Evolutionary conservation across 2,329 filamentous ascomycete species (phyloP).

Genomic region (Blumeriella jaapii): DNA sequence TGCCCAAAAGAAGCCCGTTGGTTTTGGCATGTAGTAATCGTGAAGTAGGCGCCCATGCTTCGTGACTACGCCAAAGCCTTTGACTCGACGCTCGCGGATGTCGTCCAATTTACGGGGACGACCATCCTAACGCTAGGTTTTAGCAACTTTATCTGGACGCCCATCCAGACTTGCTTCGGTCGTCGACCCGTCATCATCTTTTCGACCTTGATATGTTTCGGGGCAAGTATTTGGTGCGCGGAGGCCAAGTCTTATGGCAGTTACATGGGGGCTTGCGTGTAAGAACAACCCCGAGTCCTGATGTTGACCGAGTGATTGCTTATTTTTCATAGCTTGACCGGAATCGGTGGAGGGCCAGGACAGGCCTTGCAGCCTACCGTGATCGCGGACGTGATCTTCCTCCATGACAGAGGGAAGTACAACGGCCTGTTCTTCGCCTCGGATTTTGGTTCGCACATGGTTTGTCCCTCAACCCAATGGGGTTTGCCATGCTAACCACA

Average conservation of each 20-base stretch:
- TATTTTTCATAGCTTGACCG: constrained; percentile 35
- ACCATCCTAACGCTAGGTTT: constrained; percentile 37
- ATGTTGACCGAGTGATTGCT: neutral
- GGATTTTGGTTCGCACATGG: constrained; percentile 52
- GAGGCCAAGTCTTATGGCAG: constrained; percentile 43
- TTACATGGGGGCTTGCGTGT: constrained; percentile 51
- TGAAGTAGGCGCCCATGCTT: constrained; percentile 39
- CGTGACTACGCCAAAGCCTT: constrained; percentile 44
- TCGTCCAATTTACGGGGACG: constrained; percentile 38
- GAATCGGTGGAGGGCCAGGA: constrained; percentile 48
- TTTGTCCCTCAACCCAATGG: constrained; percentile 17
- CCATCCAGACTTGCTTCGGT: constrained; percentile 35
- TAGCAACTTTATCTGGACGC: constrained; percentile 42
- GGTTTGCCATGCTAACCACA: too few species aligned
- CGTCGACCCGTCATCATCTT: constrained; percentile 37
- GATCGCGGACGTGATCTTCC: constrained; percentile 53
- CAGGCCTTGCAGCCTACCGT: constrained; percentile 52
- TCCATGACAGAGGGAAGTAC: constrained; percentile 51
- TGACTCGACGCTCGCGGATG: constrained; percentile 38
- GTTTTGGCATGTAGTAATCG: constrained; percentile 1
- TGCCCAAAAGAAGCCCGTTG: neutral
- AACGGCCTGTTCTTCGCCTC: constrained; percentile 42
- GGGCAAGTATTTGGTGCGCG: constrained; percentile 40
- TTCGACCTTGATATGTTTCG: constrained; percentile 32
- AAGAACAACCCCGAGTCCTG: constrained; percentile 3